Evolutionary conservation across 1,139 yeast genomes (phyloP), one percentile per base, ranked within the genome.

Genomic region (Lodderomyces parapsilosis): DNA sequence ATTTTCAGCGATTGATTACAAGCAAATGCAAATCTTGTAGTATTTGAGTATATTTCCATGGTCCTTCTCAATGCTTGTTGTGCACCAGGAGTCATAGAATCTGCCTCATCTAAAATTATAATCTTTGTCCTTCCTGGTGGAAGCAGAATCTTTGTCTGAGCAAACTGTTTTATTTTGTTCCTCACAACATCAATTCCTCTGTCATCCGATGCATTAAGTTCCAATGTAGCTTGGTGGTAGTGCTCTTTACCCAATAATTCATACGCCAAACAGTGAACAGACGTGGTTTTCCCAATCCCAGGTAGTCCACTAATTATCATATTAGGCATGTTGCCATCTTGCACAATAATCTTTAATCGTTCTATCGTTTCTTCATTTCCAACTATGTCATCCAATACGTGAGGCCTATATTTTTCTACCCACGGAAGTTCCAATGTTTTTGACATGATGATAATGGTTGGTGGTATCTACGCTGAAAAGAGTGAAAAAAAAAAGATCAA

Each of bases 81-180:
- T 0, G 99, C 99, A 39, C 96, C 97, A 0, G 97, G 91, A 0
- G 99, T 93, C 91, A 93, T 88, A n/a, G 96, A 86, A 60, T 93
- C 98, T 0, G 97, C 98, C 63, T 91, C 98, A 63, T 91, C 98
- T 49, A 91, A 68, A 43, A 91, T 90, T 50, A 93, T 78, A 47
- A 93, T 87, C 72, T 93, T 93, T 58, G 93, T 97, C 54, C 75
- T 61, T 10, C 78, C 78, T 9, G 74, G 72, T 3, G 78, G 78
- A 49, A 73, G 62, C 62, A 58, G 67, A 45, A 73, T 93, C 60
- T 88, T 91, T 54, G 93, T 91, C 59, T 91, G 98, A 3, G 78
- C 78, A 65, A 73, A 73, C 49, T 70, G 76, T 51, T 73, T 73
- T 57, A 73, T 73, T 47, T 72, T 69, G 48, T 70, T 71, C 41